Percentiles rank a stretch among this genome's conserved stretches.
These are phyloP conservation scores for Polymyxa betae DNA, from an alignment of 208 protist genomes.

Conservation along the genomic window DNA sequence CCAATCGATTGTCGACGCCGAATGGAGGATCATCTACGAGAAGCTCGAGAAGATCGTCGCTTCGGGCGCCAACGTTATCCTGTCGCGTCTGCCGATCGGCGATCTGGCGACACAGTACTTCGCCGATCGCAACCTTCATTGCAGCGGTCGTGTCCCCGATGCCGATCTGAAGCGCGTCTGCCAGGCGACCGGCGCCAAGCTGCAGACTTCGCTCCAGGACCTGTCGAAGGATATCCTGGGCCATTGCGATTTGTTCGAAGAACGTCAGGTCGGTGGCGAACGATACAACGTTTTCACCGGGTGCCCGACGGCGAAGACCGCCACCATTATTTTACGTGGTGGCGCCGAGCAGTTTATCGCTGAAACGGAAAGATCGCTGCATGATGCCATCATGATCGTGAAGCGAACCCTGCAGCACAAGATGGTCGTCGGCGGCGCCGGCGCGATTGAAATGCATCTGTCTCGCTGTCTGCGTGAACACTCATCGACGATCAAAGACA, in stretches of 20 bases:
- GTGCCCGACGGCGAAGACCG: constrained; percentile 79
- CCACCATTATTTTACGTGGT: constrained; percentile 85
- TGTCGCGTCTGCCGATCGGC: constrained; percentile 98
- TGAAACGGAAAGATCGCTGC: constrained; percentile 97
- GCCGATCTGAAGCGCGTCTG: constrained; percentile 84
- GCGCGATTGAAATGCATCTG: constrained; percentile 99
- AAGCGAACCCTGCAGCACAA: constrained; percentile 81
- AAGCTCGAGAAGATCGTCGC: constrained; percentile 98
- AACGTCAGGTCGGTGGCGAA: constrained; percentile 93
- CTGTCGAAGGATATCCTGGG: constrained; percentile 90
- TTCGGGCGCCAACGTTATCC: constrained; percentile 94
- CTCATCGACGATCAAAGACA: constrained; percentile 93
- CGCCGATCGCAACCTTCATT: constrained; percentile 99
- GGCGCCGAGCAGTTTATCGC: constrained; percentile 98
- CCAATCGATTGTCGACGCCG: constrained; percentile 99
- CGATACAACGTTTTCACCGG: constrained; percentile 99
- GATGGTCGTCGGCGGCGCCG: constrained; percentile 97
- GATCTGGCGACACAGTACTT: constrained; percentile 99
- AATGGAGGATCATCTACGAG: constrained; percentile 99
- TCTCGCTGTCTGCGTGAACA: constrained; percentile 92
- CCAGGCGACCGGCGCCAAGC: constrained; percentile 73
- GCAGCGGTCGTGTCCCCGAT: constrained; percentile 96
- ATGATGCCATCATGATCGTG: constrained; percentile 97
- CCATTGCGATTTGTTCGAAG: constrained; percentile 81
- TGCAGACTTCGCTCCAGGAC: constrained; percentile 96